Percentiles rank a stretch among this genome's conserved stretches.
These are phyloP conservation scores for Stagonosporopsis tanaceti DNA, from an alignment of 2,329 filamentous ascomycete species.

Conservation along the genomic window DNA sequence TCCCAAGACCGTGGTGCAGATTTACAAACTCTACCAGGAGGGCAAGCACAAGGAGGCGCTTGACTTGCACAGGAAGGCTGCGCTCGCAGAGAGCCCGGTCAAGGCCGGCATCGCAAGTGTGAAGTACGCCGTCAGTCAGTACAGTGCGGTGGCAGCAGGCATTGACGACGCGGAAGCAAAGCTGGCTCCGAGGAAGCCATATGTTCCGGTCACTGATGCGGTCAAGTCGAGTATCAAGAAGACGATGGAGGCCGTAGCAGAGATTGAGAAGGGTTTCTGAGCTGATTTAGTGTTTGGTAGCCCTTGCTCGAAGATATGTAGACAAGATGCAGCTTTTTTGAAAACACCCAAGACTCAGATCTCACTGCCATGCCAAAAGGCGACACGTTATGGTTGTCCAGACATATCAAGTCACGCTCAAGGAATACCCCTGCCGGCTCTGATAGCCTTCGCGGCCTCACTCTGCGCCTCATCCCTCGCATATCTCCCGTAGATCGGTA, in stretches of 20 bases:
- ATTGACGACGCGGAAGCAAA: slow-evolving; percentile 48
- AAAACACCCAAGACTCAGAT: too few species aligned
- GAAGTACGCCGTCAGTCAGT: slow-evolving; percentile 72
- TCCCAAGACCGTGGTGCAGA: slow-evolving; percentile 62
- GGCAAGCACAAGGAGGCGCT: slow-evolving; percentile 67
- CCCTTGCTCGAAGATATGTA: not conserved
- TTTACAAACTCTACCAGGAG: slow-evolving; percentile 68
- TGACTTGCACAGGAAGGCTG: slow-evolving; percentile 66
- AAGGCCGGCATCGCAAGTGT: slow-evolving; percentile 72
- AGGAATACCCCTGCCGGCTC: slow-evolving; percentile 69
- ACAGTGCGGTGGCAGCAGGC: slow-evolving; percentile 66
- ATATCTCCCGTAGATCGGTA: slow-evolving; percentile 68
- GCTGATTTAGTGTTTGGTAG: not conserved
- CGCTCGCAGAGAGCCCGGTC: slow-evolving; percentile 70
- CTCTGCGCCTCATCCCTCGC: slow-evolving; percentile 57
- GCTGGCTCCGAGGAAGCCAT: slow-evolving; percentile 39
- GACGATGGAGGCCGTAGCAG: slow-evolving; percentile 35
- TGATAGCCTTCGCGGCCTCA: slow-evolving; percentile 58
- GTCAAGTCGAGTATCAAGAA: slow-evolving; percentile 34
- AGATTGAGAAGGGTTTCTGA: slow-evolving; percentile 33
- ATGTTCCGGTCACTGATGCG: slow-evolving; percentile 36
- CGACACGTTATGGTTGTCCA: too few species aligned
- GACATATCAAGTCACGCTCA: slow-evolving; percentile 36
- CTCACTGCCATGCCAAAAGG: too few species aligned
- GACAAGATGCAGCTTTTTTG: too few species aligned